phyloP scores from a whole-genome alignment of 805 yeast genomes.

The Zygotorulaspora chibaensis region DNA sequence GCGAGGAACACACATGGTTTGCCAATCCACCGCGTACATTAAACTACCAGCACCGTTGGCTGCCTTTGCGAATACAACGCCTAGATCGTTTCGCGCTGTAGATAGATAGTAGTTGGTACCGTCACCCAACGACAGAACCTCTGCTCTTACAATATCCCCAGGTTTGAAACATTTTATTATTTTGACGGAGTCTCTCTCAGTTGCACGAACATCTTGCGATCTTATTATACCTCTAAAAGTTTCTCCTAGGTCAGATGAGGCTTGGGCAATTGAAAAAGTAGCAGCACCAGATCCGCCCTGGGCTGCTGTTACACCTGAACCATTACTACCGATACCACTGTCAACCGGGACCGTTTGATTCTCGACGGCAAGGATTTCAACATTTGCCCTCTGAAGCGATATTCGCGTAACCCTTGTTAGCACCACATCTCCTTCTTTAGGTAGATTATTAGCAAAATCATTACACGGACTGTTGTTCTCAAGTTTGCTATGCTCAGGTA shows the following conservation, averaged over 20 bases:
- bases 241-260: constrained; percentile 76
- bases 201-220: constrained; percentile 82
- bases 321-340: constrained; percentile 62
- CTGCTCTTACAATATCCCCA: constrained; percentile 87
- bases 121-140: constrained; percentile 81
- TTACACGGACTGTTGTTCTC: constrained; percentile 18
- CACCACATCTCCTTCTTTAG: constrained; percentile 81
- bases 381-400: constrained; percentile 63
- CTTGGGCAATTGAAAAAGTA: constrained; percentile 40
- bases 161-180: constrained; percentile 78
- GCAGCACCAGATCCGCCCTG: constrained; percentile 57
- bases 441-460: constrained; percentile 49
- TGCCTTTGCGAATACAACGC: constrained; percentile 84
- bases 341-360: constrained; percentile 55
- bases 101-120: constrained; percentile 85
- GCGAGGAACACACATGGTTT: constrained; percentile 76
- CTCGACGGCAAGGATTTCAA: constrained; percentile 71
- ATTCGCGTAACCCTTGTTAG: constrained; percentile 69
- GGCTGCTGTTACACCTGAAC: constrained; percentile 37
- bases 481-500: constrained; percentile 16
- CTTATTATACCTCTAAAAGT: constrained; percentile 83
- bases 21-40: constrained; percentile 93
- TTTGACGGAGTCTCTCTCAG: constrained; percentile 84
- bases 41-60: constrained; percentile 62
- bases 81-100: constrained; percentile 87